A percentile compares a stretch with the other conserved stretches of the same genome.
phyloP scores from a whole-genome alignment of 129 eudicot species.

The carrot (Daucus carota) region DH1_v3.0 NC_030383.2:57917001-57917500 shows the following conservation, averaged over 20 bases:
- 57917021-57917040: not conserved
- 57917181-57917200: not conserved
- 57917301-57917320: not conserved
- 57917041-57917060: not conserved
- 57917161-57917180: not conserved
- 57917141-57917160: not conserved
- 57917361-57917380: not conserved
- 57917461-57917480: not conserved
- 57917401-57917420: not conserved
- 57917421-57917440: no score
- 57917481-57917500: not conserved
- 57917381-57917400: not conserved
- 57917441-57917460: not conserved
- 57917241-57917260: no score
- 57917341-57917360: not conserved
- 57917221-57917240: no score
- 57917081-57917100: not conserved
- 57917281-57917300: not conserved
- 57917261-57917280: no score
- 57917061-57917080: no score
- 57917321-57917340: not conserved
- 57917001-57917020: not conserved
- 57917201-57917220: not conserved
- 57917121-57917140: not conserved
- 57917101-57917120: not conserved